Evolutionary conservation across 148 eudicot species (phyloP).

Genomic region (Polygonum maritimum): DNA sequence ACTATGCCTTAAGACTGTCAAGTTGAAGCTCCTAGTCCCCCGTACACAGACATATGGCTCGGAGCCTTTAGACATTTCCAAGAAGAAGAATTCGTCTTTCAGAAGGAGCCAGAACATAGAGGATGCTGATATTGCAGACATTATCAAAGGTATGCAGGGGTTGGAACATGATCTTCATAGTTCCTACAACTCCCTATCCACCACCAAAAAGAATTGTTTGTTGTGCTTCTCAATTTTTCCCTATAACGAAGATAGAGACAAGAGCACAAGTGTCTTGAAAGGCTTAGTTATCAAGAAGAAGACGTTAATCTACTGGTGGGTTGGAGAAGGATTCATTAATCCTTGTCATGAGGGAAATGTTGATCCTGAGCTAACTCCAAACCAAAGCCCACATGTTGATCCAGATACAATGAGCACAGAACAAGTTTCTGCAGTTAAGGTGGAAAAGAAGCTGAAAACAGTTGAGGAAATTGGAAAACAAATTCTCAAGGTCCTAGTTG

Average conservation of each 20-base stretch:
- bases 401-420: background rate
- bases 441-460: background rate
- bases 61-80: background rate
- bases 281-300: conserved; percentile 17
- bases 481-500: background rate
- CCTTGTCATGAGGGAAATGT: background rate
- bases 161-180: background rate
- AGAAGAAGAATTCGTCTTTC: background rate
- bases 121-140: background rate
- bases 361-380: no score
- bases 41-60: background rate
- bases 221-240: conserved; percentile 1
- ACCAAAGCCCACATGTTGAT: background rate
- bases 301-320: conserved; percentile 35
- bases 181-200: background rate
- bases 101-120: background rate
- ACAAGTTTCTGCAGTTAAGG: background rate
- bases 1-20: background rate
- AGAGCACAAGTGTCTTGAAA: background rate
- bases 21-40: conserved; percentile 2
- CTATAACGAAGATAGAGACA: background rate
- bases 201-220: background rate
- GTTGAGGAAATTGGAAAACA: background rate
- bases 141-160: background rate
- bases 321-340: conserved; percentile 30